Conservation (phyloP, 306 rosid species). For the Acacia acuminata region DNA sequence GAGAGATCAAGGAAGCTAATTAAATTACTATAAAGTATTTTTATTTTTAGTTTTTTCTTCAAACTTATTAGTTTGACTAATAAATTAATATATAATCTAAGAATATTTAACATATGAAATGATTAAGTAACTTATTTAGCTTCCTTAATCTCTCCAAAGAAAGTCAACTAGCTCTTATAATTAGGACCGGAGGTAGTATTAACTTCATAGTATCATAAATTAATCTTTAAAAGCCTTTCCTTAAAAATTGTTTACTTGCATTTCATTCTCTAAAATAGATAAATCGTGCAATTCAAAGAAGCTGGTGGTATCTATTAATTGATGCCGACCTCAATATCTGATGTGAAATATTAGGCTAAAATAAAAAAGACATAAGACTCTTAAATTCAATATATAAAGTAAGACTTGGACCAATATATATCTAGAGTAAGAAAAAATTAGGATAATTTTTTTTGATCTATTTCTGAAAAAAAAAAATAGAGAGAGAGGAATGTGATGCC, state of each 20-base stretch:
- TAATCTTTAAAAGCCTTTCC: not conserved
- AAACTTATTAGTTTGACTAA: too few relatives aligned
- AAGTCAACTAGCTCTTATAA: too few relatives aligned
- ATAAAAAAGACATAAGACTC: not conserved
- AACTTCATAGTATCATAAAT: not conserved
- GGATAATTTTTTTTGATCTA: not conserved
- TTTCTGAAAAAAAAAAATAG: not conserved
- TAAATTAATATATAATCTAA: too few relatives aligned
- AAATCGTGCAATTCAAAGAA: not conserved
- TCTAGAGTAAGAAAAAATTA: not conserved
- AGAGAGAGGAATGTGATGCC: not conserved
- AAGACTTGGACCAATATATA: too few relatives aligned
- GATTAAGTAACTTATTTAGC: too few relatives aligned
- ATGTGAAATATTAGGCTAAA: not conserved
- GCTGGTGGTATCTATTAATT: not conserved
- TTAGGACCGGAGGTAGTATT: too few relatives aligned
- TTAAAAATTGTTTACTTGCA: not conserved
- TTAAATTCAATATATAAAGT: not conserved
- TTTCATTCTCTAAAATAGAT: not conserved
- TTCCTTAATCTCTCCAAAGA: too few relatives aligned
- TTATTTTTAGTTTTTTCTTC: too few relatives aligned
- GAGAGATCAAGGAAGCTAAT: too few relatives aligned
- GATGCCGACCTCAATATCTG: not conserved
- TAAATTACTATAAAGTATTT: too few relatives aligned
- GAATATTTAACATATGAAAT: too few relatives aligned